These are phyloP conservation scores for Calonectria henricotiae DNA, from an alignment of 2,329 filamentous ascomycete genomes.

Conservation along the genomic window DNA sequence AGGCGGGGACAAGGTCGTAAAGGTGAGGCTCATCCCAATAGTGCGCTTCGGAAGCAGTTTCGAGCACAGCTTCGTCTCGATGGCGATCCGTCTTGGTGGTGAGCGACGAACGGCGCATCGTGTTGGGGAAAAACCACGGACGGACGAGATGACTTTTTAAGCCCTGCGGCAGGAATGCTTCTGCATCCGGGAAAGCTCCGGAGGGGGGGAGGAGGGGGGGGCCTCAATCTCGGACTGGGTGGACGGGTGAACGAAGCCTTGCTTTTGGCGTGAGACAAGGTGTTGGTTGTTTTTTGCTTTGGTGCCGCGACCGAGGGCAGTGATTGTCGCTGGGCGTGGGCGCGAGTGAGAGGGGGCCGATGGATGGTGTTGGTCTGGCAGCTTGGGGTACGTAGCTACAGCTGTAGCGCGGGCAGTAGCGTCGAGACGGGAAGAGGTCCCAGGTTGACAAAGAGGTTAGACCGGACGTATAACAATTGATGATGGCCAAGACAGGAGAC, in stretches of 20 bases:
- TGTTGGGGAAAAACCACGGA: constrained; percentile 39
- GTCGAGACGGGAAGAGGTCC: constrained; percentile 36
- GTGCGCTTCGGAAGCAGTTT: constrained; percentile 37
- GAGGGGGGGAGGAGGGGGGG: constrained; percentile 34
- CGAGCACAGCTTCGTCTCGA: constrained; percentile 42
- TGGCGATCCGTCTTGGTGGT: constrained; percentile 42
- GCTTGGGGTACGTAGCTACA: constrained; percentile 27
- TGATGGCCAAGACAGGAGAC: constrained; percentile 26
- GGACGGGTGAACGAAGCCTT: constrained; percentile 43
- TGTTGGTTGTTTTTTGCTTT: constrained; percentile 39
- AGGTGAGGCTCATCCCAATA: constrained; percentile 45
- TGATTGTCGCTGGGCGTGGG: constrained; percentile 30
- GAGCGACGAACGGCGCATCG: constrained; percentile 48
- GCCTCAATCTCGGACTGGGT: constrained; percentile 43
- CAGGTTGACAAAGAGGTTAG: constrained; percentile 31
- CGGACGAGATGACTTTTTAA: constrained; percentile 43
- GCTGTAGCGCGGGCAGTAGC: constrained; percentile 34
- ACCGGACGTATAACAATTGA: constrained; percentile 23
- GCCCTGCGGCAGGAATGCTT: constrained; percentile 38
- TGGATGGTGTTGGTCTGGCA: constrained; percentile 28
- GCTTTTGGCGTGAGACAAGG: constrained; percentile 50
- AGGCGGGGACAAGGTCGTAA: constrained; percentile 33
- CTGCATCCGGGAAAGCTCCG: constrained; percentile 48
- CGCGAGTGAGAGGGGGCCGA: constrained; percentile 26
- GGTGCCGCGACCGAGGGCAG: constrained; percentile 36